Percentiles rank a stretch among this genome's conserved stretches.
Evolutionary conservation across 768 basidiomycete genomes (phyloP).

Genomic region (Cubamyces sp.): DNA sequence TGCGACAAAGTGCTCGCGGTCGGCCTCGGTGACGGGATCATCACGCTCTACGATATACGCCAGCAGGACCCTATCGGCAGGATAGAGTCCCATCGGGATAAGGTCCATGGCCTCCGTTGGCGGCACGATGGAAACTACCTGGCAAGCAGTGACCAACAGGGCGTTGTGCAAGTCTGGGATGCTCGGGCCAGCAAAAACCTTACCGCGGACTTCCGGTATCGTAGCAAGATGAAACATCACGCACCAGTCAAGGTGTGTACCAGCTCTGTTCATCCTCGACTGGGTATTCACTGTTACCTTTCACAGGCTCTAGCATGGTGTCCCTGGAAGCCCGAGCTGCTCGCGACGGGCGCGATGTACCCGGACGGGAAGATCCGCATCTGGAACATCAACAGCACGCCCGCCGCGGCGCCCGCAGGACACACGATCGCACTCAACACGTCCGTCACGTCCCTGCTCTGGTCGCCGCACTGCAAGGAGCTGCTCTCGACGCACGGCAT

Average conservation of each 20-base stretch:
- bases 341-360: conserved; percentile 70
- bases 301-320: conserved; percentile 72
- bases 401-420: conserved; percentile 51
- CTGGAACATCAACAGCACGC: conserved; percentile 52
- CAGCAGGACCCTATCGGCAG: conserved; percentile 33
- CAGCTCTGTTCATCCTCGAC: not conserved
- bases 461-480: conserved; percentile 62
- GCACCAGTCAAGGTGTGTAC: conserved; percentile 48
- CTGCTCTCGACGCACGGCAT: conserved; percentile 63
- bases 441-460: conserved; percentile 64
- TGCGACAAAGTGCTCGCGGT: conserved; percentile 41
- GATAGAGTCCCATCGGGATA: conserved; percentile 38
- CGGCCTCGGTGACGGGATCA: conserved; percentile 43
- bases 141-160: conserved; percentile 46
- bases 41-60: conserved; percentile 44
- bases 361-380: conserved; percentile 62
- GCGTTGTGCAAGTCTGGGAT: conserved; percentile 50
- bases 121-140: conserved; percentile 44
- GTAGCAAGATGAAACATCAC: conserved; percentile 46
- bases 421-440: conserved; percentile 48
- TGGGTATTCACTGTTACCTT: not conserved
- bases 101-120: conserved; percentile 47
- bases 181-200: conserved; percentile 39
- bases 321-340: conserved; percentile 69
- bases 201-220: conserved; percentile 36